These are phyloP conservation scores for Paecilomyces formosus DNA, from an alignment of 2,329 filamentous ascomycete genomes.

Conservation along the genomic window DNA sequence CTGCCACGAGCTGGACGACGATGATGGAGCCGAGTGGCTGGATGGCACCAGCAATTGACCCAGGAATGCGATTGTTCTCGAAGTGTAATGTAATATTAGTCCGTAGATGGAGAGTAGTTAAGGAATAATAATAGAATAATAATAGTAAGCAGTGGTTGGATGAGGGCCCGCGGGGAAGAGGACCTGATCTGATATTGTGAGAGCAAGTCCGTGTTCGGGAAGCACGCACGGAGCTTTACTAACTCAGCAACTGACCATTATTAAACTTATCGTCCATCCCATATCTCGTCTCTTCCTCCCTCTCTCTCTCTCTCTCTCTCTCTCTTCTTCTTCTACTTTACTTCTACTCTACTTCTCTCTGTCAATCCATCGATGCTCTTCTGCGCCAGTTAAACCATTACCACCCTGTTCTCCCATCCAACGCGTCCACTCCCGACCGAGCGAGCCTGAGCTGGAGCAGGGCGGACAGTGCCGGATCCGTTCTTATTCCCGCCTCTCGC, in stretches of 20 bases:
- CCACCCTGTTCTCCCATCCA: background rate
- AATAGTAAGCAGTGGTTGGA: too few relatives aligned
- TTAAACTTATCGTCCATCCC: background rate
- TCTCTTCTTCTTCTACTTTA: background rate
- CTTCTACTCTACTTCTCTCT: background rate
- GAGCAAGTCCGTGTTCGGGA: background rate
- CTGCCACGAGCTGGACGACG: background rate
- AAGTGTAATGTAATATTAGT: background rate
- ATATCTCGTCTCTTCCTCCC: background rate
- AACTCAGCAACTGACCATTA: background rate
- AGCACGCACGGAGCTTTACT: background rate
- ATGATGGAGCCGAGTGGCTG: background rate
- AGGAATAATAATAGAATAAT: too few relatives aligned
- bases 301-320: too few relatives aligned
- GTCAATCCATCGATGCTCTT: background rate
- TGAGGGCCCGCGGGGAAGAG: background rate
- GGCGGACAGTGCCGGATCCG: background rate
- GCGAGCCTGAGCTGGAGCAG: background rate
- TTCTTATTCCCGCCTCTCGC: slow-evolving; percentile 3
- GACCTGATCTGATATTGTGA: too few relatives aligned
- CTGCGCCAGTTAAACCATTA: background rate
- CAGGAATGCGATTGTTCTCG: background rate
- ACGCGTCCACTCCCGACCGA: background rate
- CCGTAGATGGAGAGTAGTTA: too few relatives aligned
- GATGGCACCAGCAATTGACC: background rate